These are phyloP conservation scores for Globisporangium spinosum DNA, from an alignment of 352 stramenopile genomes.

Conservation along the genomic window DNA sequence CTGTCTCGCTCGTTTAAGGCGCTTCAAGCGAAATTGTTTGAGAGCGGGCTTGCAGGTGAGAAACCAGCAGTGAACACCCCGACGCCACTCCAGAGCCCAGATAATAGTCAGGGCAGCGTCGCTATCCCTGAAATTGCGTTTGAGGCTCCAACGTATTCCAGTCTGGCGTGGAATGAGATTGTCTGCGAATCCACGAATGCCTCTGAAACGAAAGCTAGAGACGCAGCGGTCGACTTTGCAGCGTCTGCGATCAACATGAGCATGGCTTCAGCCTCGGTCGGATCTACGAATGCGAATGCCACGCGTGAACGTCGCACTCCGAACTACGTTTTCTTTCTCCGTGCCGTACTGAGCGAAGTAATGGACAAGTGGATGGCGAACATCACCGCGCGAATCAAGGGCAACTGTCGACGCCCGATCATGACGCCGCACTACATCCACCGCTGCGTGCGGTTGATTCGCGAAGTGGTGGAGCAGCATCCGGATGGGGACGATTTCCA, in stretches of 20 bases:
- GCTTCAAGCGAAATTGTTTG: constrained; percentile 61
- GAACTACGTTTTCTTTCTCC: constrained; percentile 87
- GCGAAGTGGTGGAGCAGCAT: constrained; percentile 81
- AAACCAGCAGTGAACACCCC: constrained; percentile 30
- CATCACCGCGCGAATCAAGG: constrained; percentile 54
- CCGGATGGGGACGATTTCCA: constrained; percentile 81
- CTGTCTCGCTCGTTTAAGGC: constrained; percentile 73
- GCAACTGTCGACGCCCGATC: constrained; percentile 71
- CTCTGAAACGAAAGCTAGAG: constrained; percentile 55
- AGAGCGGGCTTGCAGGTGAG: constrained; percentile 37
- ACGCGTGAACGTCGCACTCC: constrained; percentile 71
- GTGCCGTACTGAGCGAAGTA: constrained; percentile 74
- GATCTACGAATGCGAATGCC: constrained; percentile 69
- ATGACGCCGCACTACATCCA: constrained; percentile 83
- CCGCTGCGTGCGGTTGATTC: constrained; percentile 78
- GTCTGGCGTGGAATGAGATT: constrained; percentile 68
- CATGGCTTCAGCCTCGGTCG: constrained; percentile 66
- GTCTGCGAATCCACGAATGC: constrained; percentile 48
- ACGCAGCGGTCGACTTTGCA: constrained; percentile 69
- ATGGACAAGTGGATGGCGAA: constrained; percentile 91
- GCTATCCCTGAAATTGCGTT: constrained; percentile 32
- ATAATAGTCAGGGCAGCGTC: constrained; percentile 43
- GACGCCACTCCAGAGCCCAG: constrained; percentile 66
- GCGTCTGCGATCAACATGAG: constrained; percentile 77
- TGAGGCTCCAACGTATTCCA: constrained; percentile 51